Percentiles rank a stretch among this genome's conserved stretches.
These are phyloP conservation scores for peach (Prunus persica) DNA, from an alignment of 306 rosid genomes.

Conservation along the genomic window DNA sequence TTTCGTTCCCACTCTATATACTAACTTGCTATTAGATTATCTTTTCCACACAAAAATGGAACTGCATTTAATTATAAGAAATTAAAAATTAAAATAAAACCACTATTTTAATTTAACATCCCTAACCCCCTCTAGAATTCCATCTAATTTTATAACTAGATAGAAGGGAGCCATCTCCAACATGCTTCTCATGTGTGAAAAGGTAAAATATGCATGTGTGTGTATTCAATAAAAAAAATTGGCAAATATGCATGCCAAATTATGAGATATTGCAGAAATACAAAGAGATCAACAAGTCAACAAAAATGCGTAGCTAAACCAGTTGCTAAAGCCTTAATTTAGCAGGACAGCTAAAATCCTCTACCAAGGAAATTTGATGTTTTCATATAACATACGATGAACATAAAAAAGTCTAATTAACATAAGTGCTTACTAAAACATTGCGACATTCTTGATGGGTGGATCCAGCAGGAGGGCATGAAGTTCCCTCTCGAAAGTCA, in stretches of 20 bases:
- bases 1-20: neutral
- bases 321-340: neutral
- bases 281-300: neutral
- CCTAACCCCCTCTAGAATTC: neutral
- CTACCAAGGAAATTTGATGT: neutral
- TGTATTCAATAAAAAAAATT: neutral
- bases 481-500: conserved; percentile 83
- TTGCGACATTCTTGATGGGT: conserved; percentile 86
- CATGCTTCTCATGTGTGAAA: neutral
- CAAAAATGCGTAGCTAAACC: neutral
- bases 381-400: neutral
- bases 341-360: neutral
- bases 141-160: neutral
- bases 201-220: neutral
- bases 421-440: conserved; percentile 58
- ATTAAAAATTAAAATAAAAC: neutral
- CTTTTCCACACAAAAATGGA: neutral
- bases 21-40: neutral
- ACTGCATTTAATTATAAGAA: no score
- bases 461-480: conserved; percentile 91
- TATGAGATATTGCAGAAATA: neutral
- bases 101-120: neutral
- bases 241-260: neutral
- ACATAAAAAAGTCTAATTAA: neutral
- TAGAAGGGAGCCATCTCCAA: neutral